Evolutionary conservation across 768 basidiomycete genomes (phyloP).

Genomic region (Roridomyces roridus): DNA sequence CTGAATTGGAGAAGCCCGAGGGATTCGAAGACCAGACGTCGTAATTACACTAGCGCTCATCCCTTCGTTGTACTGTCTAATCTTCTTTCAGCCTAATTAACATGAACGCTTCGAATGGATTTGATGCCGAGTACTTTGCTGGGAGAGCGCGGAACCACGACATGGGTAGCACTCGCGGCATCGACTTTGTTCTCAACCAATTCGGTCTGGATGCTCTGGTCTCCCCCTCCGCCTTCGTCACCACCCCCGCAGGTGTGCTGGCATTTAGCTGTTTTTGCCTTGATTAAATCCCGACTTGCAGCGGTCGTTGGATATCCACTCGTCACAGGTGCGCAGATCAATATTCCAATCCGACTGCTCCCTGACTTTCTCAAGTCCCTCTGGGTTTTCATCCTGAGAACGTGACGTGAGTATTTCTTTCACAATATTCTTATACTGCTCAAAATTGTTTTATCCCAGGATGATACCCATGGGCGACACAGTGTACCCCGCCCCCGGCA

Average conservation of each 20-base stretch:
- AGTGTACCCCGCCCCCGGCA: constrained; percentile 57
- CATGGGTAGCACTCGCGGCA: constrained; percentile 56
- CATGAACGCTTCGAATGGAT: constrained; percentile 45
- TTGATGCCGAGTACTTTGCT: constrained; percentile 50
- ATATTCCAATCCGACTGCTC: background rate
- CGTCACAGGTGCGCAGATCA: constrained; percentile 54
- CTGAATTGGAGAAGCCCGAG: constrained; percentile 51
- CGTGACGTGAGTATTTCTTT: constrained; percentile 31
- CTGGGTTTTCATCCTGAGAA: constrained; percentile 62
- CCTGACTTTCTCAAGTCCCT: constrained; percentile 45
- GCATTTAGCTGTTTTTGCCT: background rate
- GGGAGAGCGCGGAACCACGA: constrained; percentile 51
- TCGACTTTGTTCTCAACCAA: constrained; percentile 54
- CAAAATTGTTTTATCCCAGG: background rate
- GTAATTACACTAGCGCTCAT: constrained; percentile 29
- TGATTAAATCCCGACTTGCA: constrained; percentile 27
- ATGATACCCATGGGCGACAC: constrained; percentile 43
- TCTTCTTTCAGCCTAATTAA: constrained; percentile 38
- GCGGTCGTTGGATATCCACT: constrained; percentile 72
- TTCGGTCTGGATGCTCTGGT: constrained; percentile 58
- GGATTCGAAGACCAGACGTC: constrained; percentile 45
- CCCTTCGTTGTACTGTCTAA: background rate
- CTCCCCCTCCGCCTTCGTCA: constrained; percentile 48
- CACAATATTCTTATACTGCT: background rate
- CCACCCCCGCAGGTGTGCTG: constrained; percentile 41